Base-by-base conservation (phyloP, 148 eudicot genomes). In the Rhododendron ferrugineum region DNA sequence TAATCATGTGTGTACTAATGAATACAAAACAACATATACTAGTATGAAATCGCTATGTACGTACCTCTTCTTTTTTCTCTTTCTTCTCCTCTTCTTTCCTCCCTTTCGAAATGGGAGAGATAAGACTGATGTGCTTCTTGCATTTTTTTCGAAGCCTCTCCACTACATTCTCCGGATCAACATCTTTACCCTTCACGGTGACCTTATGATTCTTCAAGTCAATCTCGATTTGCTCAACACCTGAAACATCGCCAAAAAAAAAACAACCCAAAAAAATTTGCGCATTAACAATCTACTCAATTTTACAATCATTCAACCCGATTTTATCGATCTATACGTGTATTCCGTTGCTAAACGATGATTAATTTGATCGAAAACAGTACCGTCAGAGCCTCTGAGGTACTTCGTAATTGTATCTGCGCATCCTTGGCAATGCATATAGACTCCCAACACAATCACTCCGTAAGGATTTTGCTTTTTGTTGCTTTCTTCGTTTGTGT, bases 371-470 rank as follows among this genome's bases (percentile, higher is more conserved):
- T 56, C 1, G 20, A 36, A 72, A 44, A 77, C 1, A 26, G 9
- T 86, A 92, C 97, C 97, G 30, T 88, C 89, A 64, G 86, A 87
- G 42, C 91, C 92, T 28, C 86, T 83, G 46, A 94, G 86, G 79
- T 80, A 54, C 83, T 87, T 92, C 66, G 81, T 54, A 0, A 93
- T 83, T 32, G 83, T 56, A 5, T 90, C 68, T 0, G 86, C 89
- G 81, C 97, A 94, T 52, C 92, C 89, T 54, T 89, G 86, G 81
- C 97, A 94, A 49, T 94, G 97, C 81, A 93, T 87, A 64, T 84
- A 87, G 32, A 92, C 85, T 11, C 89, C 87, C 40, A 94, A 86
- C 11, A 93, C 87, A 13, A 94, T 89, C 30, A n/a, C 82, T 68
- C 84, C 89, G 5, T 82, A n/a, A 0, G 78, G 68, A 77, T 83